These are phyloP conservation scores for Colletotrichum tropicicola DNA, from an alignment of 2,329 filamentous ascomycete species.

Conservation along the genomic window DNA sequence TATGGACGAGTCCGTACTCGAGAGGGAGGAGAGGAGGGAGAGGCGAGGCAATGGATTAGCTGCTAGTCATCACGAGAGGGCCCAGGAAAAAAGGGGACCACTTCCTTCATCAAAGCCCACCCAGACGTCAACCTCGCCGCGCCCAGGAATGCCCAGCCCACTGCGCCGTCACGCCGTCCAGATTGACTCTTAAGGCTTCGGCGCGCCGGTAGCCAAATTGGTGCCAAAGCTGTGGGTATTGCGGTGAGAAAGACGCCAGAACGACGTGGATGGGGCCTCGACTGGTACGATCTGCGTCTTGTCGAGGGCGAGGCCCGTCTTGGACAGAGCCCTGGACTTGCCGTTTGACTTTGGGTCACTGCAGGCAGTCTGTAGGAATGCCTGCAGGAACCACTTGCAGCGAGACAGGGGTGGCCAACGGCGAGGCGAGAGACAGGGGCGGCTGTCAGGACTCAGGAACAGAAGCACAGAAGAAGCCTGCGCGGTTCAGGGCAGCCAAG, in stretches of 20 bases:
- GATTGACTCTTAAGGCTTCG: slow-evolving; percentile 5
- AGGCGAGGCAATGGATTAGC: slow-evolving; percentile 2
- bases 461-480: not conserved
- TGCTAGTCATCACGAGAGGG: not conserved
- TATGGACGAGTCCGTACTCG: not conserved
- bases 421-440: not conserved
- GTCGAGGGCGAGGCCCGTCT: slow-evolving; percentile 1
- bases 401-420: not conserved
- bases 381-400: not conserved
- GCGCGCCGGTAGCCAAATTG: slow-evolving; percentile 5
- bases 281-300: slow-evolving; percentile 27
- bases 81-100: slow-evolving; percentile 4
- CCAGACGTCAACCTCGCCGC: not conserved
- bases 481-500: slow-evolving; percentile 27
- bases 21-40: too few relatives aligned
- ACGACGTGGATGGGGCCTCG: not conserved
- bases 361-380: too few relatives aligned
- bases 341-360: not conserved
- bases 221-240: slow-evolving; percentile 4
- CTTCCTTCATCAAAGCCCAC: not conserved
- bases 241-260: not conserved
- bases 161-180: not conserved
- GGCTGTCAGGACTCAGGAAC: not conserved
- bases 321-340: not conserved
- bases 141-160: slow-evolving; percentile 8